Percentiles rank a stretch among this genome's conserved stretches.
Conservation (phyloP, 176 grass and related monocot genomes). For the Alloteropsis semialata region DNA sequence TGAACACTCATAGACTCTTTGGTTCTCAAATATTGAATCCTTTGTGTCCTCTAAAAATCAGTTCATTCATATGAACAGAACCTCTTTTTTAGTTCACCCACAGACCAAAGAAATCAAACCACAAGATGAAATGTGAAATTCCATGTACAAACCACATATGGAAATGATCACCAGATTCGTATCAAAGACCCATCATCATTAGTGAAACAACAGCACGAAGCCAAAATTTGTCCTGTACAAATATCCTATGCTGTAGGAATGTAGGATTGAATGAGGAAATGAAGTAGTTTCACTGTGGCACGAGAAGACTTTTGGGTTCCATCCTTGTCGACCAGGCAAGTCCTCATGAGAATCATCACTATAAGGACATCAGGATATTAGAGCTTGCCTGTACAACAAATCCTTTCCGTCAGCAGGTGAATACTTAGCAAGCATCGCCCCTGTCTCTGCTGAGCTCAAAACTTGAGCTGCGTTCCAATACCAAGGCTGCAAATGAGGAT, state of each 20-base stretch:
- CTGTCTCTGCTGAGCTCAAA: slow-evolving; percentile 53
- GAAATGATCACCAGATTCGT: not conserved
- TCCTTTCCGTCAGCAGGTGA: slow-evolving; percentile 85
- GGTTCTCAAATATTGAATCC: not conserved
- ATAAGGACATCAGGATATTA: slow-evolving; percentile 33
- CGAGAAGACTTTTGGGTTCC: not conserved
- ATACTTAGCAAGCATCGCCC: slow-evolving; percentile 41
- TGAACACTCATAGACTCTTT: not conserved
- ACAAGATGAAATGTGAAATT: not conserved
- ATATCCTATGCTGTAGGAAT: not conserved
- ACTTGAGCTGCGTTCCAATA: slow-evolving; percentile 60
- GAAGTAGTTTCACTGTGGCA: not conserved
- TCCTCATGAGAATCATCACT: not conserved
- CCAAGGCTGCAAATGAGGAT: slow-evolving; percentile 66
- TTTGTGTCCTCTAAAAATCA: not conserved
- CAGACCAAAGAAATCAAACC: not conserved
- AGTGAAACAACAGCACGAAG: not conserved
- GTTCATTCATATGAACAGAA: not conserved
- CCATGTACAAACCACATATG: not conserved
- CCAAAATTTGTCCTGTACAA: slow-evolving; percentile 26
- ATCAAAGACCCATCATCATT: slow-evolving; percentile 12
- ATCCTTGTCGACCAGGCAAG: not conserved
- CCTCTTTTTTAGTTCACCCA: not conserved
- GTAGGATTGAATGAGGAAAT: not conserved
- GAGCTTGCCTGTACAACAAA: slow-evolving; percentile 76